A percentile compares a stretch with the other conserved stretches of the same genome.
Evolutionary conservation across 331 rosid genomes (phyloP).

Genomic region (Phaseolus coccineus): DNA sequence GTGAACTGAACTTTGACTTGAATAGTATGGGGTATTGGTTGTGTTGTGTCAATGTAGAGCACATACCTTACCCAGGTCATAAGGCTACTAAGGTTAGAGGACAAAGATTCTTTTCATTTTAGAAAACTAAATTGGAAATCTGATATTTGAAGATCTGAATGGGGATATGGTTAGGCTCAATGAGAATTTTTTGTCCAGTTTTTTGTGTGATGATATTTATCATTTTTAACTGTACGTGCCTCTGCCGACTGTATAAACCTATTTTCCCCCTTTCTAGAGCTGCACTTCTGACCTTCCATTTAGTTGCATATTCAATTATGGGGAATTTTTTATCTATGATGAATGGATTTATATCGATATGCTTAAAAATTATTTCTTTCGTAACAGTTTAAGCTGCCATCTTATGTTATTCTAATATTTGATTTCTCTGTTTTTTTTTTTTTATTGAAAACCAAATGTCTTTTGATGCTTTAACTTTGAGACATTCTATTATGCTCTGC

Average conservation of each 20-base stretch:
- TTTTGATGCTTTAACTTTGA: conserved; percentile 37
- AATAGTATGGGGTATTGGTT: conserved; percentile 32
- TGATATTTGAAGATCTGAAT: conserved; percentile 29
- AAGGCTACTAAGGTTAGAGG: not conserved
- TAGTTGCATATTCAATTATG: conserved; percentile 24
- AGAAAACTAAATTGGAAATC: conserved; percentile 18
- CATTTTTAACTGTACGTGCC: conserved; percentile 1
- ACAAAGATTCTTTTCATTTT: conserved; percentile 22
- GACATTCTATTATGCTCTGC: conserved; percentile 27
- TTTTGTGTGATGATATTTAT: conserved; percentile 12
- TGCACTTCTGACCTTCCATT: conserved; percentile 5
- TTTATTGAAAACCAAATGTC: not conserved
- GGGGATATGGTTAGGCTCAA: conserved; percentile 19
- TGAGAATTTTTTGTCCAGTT: conserved; percentile 12
- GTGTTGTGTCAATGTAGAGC: conserved; percentile 32
- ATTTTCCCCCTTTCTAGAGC: conserved; percentile 25
- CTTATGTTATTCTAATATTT: not conserved
- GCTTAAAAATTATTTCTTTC: not conserved
- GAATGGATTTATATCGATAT: conserved; percentile 28
- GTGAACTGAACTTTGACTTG: conserved; percentile 28
- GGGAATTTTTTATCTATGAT: conserved; percentile 17
- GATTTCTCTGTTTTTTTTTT: not conserved
- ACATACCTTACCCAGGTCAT: conserved; percentile 9
- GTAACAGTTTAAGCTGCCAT: not conserved
- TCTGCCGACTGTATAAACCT: conserved; percentile 8